phyloP scores from a whole-genome alignment of 108 stramenopile species.

The Nitzschia palea region DNA sequence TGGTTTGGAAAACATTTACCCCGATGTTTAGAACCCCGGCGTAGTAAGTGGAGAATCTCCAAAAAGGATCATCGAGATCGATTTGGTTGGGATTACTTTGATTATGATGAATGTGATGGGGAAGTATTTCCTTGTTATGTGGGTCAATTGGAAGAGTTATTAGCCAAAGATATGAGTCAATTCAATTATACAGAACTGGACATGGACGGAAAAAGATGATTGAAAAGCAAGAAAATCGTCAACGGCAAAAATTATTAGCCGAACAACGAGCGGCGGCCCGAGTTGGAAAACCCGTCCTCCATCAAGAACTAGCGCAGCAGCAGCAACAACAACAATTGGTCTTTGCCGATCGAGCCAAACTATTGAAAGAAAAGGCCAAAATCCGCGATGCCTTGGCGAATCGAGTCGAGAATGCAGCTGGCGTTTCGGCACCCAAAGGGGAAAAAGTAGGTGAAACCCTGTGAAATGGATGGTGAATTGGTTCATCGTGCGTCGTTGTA shows the following conservation, averaged over 20 bases:
- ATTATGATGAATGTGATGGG: slow-evolving; percentile 27
- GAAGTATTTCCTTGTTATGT: slow-evolving; percentile 37
- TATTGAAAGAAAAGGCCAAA: slow-evolving; percentile 1
- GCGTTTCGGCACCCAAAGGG: too few relatives aligned
- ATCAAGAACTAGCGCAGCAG: too few relatives aligned
- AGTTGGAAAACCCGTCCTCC: too few relatives aligned
- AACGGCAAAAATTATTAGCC: background rate
- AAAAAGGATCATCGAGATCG: slow-evolving; percentile 28
- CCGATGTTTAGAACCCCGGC: slow-evolving; percentile 39
- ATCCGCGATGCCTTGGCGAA: too few relatives aligned
- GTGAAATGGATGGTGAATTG: too few relatives aligned
- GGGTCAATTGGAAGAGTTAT: slow-evolving; percentile 22
- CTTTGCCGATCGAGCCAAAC: background rate
- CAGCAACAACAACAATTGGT: background rate
- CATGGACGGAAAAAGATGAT: background rate
- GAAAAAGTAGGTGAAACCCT: too few relatives aligned
- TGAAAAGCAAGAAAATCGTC: slow-evolving; percentile 14
- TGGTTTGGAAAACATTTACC: slow-evolving; percentile 33
- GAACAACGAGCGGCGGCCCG: background rate
- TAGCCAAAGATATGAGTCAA: slow-evolving; percentile 13
- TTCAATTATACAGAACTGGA: slow-evolving; percentile 24
- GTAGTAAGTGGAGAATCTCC: slow-evolving; percentile 26
- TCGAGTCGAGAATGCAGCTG: too few relatives aligned
- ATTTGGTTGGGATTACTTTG: slow-evolving; percentile 49
- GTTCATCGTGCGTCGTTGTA: too few relatives aligned